A percentile compares a stretch with the other conserved stretches of the same genome.
These are phyloP conservation scores for Wallacemonas sp. DNA, from an alignment of 208 protist genomes.

Conservation along the genomic window DNA sequence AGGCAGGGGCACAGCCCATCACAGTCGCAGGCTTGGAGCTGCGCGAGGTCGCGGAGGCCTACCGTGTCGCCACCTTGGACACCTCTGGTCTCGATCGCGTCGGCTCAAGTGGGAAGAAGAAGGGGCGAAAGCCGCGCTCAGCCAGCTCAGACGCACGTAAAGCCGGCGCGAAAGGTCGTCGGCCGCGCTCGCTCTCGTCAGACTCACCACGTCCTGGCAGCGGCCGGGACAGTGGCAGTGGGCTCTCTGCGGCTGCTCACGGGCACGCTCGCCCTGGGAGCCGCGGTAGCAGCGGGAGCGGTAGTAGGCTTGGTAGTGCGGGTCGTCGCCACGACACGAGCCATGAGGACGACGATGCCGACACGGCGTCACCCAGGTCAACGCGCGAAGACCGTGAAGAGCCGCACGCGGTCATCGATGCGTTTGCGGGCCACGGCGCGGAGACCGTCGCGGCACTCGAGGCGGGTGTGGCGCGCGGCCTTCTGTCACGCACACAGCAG, in stretches of 20 bases:
- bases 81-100: neutral
- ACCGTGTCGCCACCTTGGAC: neutral
- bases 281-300: neutral
- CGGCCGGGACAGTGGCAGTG: neutral
- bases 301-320: no score
- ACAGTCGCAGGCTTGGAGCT: slow-evolving; percentile 7
- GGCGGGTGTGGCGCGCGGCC: neutral
- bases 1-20: no score
- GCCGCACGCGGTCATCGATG: neutral
- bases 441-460: slow-evolving; percentile 3
- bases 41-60: slow-evolving; percentile 31
- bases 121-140: neutral
- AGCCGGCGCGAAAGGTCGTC: neutral
- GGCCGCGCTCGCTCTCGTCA: neutral
- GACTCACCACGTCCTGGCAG: neutral
- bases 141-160: neutral
- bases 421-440: neutral
- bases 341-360: no score
- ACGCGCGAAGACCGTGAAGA: slow-evolving; percentile 1
- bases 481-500: slow-evolving; percentile 19
- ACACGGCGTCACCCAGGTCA: slow-evolving; percentile 1
- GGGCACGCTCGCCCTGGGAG: neutral
- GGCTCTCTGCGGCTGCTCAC: no score
- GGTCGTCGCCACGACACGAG: no score
- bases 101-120: neutral